Evolutionary conservation across 2,329 filamentous ascomycete species (phyloP), one percentile per base, ranked within the genome.

Genomic region (Boeremia lycopersici): DNA sequence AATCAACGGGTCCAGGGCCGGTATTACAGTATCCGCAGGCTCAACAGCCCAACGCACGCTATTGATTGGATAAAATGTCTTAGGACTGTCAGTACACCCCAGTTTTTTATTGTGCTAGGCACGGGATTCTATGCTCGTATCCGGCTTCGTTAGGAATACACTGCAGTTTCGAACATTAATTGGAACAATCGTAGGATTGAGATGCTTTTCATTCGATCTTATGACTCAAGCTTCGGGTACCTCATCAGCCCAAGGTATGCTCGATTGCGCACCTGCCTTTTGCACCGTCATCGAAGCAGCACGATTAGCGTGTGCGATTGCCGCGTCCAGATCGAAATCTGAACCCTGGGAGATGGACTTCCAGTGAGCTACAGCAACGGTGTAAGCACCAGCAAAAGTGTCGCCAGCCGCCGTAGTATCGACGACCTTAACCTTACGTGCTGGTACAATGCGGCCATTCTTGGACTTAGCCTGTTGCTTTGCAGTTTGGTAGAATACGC

Each of bases 321-420:
- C 86, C 1, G 80, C 78, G 54, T 83, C 83, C 39, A 89, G 75
- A 28, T 79, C 76, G 42, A 80, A 79, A 6, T 70, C 70, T 15
- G 78, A 71, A 15, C 75, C 72, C 10, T 71, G 69, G 11, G 78
- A 72, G 25, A 74, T 75, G 55, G 76, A 73, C 55, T 78, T 81
- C 34, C 68, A 72, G 19, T 65, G 65, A 10, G 90, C 90, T 28
- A 89, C 83, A 53, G 86, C 84, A 25, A 95, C 84, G 2, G 91
- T 89, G 73, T 96, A 96, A 19, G 86, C 89, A 2, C 95, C 93
- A 5, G 96, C 90, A 77, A 97, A 97, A 0, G 93, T 97, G 74
- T 98, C 93, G 0, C 93, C 93, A 5, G 95, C 95, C 1, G 89
- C 93, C 7, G 93, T 98, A 1, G 93, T 98, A 74, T 98, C 93